Evolutionary conservation across 2,329 filamentous ascomycete species (phyloP).

Genomic region (Raffaelea arxii): DNA sequence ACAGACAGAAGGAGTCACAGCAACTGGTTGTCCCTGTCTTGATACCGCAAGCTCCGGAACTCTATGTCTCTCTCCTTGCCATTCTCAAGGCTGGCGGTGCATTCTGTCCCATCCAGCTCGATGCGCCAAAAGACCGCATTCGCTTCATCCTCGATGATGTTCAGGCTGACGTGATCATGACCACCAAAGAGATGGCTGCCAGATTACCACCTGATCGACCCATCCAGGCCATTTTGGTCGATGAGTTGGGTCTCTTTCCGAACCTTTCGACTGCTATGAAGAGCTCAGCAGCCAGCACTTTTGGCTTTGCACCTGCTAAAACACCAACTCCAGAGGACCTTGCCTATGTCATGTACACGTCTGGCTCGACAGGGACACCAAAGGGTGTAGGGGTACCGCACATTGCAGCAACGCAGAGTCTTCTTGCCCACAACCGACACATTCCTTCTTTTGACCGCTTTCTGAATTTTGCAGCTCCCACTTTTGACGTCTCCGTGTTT

Average conservation of each 20-base stretch:
- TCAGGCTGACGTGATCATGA: conserved; percentile 57
- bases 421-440: conserved; percentile 70
- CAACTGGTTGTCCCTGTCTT: conserved; percentile 61
- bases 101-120: conserved; percentile 76
- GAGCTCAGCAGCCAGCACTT: too few species aligned
- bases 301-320: not conserved
- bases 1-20: not conserved
- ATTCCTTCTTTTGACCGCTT: conserved; percentile 72
- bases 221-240: conserved; percentile 27
- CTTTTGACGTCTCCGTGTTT: conserved; percentile 90
- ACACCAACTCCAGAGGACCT: conserved; percentile 29
- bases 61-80: conserved; percentile 71
- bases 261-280: not conserved
- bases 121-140: conserved; percentile 67
- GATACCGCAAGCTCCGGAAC: conserved; percentile 62
- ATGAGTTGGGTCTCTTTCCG: conserved; percentile 11
- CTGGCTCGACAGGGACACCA: conserved; percentile 77
- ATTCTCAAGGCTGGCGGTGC: conserved; percentile 73
- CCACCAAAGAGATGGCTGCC: conserved; percentile 37
- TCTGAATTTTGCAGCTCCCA: conserved; percentile 84
- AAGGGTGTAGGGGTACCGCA: conserved; percentile 84
- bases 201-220: conserved; percentile 25
- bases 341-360: conserved; percentile 91
- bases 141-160: conserved; percentile 76
- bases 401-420: conserved; percentile 66